Evolutionary conservation across 768 basidiomycete genomes (phyloP), one percentile per base, ranked within the genome.

Genomic region (Suillus ampliporus): DNA sequence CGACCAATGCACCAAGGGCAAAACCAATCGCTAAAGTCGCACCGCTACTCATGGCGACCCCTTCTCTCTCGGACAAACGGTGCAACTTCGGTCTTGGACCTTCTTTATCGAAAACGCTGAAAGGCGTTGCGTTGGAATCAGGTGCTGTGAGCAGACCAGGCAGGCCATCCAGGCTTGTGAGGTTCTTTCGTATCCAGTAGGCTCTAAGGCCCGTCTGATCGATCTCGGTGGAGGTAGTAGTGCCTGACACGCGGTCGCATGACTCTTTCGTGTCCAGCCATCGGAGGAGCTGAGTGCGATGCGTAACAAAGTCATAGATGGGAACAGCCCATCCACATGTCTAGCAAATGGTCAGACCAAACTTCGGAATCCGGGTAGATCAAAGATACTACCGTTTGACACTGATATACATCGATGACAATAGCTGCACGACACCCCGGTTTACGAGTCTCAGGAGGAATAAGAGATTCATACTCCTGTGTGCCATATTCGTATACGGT

Each of bases 301-400:
- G 84, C 31, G 78, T 76, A 59, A 82, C 76, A 73, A 87, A 90
- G 48, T 82, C 78, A 70, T 85, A 89, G 64, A 84, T 78, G 5
- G 89, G 89, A 28, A 91, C 85, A 5, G 82, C 82, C 64, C 78
- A 90, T 21, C 89, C 88, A 65, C 89, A 91, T 1, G 88, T 88
- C 89, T 90, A n/a, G 21, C 41, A 41, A 63, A 62, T 14, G 46
- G 58, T 38, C 54, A 41, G 38, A 21, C 54, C 38, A 28, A 40
- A n/a, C 5, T 51, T 19, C 28, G 2, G 17, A 43, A 11, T 19
- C 17, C 11, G 31, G 34, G 23, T 43, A 38, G 52, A 43, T 37
- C 19, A 40, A n/a, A 38, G 10, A 23, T 28, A 56, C 40, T 56
- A 84, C 83, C 7, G 82, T 68, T 50, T 78, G 76, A 28, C 89